Evolutionary conservation across 129 eudicot species (phyloP).

Genomic region (Escallonia rubra): DNA sequence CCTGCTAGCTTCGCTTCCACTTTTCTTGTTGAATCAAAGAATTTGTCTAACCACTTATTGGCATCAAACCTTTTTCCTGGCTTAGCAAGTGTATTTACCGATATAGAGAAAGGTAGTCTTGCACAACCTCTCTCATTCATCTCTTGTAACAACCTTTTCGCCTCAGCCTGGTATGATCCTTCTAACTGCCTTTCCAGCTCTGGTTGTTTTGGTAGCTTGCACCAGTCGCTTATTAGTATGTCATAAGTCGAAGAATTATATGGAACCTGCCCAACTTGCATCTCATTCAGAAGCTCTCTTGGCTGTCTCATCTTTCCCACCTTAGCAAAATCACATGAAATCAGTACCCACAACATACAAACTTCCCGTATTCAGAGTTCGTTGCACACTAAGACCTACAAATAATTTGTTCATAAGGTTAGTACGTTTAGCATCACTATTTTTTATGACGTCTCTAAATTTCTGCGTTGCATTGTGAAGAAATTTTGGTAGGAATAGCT

Average conservation of each 20-base stretch:
- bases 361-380: too few species aligned
- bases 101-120: constrained; percentile 49
- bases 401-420: too few species aligned
- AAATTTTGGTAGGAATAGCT: too few species aligned
- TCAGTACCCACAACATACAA: too few species aligned
- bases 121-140: constrained; percentile 78
- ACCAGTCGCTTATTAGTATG: constrained; percentile 82
- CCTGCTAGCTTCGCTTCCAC: too few species aligned
- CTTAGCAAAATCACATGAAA: constrained; percentile 54
- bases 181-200: constrained; percentile 48
- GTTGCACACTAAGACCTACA: too few species aligned
- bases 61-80: constrained; percentile 55
- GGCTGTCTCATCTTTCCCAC: constrained; percentile 88
- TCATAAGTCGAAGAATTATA: constrained; percentile 83
- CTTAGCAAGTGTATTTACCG: constrained; percentile 28
- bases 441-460: too few species aligned
- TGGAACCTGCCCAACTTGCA: constrained; percentile 64
- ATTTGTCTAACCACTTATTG: constrained; percentile 21
- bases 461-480: too few species aligned
- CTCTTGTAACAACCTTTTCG: constrained; percentile 48
- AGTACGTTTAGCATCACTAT: too few species aligned
- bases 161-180: constrained; percentile 51
- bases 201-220: constrained; percentile 43
- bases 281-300: constrained; percentile 88
- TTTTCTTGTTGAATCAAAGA: not conserved